Conservation (phyloP, 495 filamentous ascomycete genomes). For the Penicillium steckii region DNA sequence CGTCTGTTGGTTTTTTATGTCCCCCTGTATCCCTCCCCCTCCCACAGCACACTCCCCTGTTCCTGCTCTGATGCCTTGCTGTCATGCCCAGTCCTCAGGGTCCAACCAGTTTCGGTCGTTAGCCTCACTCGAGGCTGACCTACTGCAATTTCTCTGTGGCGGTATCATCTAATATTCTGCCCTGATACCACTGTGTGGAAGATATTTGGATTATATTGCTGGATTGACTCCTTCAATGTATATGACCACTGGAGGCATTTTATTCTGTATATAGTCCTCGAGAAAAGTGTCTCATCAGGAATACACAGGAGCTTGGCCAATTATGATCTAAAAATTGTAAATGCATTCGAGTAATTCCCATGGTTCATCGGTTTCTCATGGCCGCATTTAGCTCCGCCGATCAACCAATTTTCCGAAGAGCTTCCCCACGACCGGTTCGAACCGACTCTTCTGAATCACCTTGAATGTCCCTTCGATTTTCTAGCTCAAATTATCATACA, state of each 20-base stretch:
- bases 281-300: slow-evolving; percentile 15
- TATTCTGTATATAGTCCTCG: slow-evolving; percentile 38
- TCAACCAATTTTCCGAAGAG: no score
- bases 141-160: slow-evolving; percentile 10
- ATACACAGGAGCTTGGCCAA: slow-evolving; percentile 12
- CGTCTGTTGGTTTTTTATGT: slow-evolving; percentile 45
- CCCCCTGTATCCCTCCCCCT: slow-evolving; percentile 27
- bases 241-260: slow-evolving; percentile 31
- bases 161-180: slow-evolving; percentile 17
- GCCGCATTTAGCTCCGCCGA: slow-evolving; percentile 12
- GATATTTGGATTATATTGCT: slow-evolving; percentile 6
- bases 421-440: no score
- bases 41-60: neutral
- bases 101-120: neutral
- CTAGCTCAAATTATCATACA: neutral
- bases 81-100: slow-evolving; percentile 1
- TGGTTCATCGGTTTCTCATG: neutral
- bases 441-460: no score
- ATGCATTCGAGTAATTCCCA: no score
- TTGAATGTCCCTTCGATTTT: no score
- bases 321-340: no score
- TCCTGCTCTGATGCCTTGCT: slow-evolving; percentile 16
- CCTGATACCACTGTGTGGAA: slow-evolving; percentile 2
- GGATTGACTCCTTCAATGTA: slow-evolving; percentile 30
- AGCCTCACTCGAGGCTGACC: neutral